These are phyloP conservation scores for Mucor lusitanicus DNA, from an alignment of 371 early-diverging fungal genomes.

Conservation along the genomic window DNA sequence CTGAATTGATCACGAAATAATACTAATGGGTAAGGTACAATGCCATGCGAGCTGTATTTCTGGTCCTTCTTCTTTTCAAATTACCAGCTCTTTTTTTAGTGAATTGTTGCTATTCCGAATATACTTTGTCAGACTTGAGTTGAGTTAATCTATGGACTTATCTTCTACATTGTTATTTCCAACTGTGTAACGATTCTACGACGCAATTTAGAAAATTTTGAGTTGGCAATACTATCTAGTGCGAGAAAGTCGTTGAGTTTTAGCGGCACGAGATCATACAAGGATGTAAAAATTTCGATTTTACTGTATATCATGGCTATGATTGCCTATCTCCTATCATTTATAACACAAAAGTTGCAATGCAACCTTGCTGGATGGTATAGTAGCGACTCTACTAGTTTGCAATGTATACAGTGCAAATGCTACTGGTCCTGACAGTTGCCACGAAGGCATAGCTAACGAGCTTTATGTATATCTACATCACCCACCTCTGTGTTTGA, in stretches of 20 bases:
- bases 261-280: neutral
- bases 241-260: neutral
- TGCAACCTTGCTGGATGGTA: too few relatives aligned
- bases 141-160: neutral
- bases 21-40: neutral
- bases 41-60: neutral
- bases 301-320: too few relatives aligned
- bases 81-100: too few relatives aligned
- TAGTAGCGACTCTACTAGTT: too few relatives aligned
- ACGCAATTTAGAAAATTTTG: neutral
- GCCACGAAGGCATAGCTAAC: too few relatives aligned
- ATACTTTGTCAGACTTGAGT: neutral
- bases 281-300: too few relatives aligned
- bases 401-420: neutral
- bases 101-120: neutral
- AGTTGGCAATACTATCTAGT: neutral
- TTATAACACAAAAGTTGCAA: neutral
- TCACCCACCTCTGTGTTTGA: too few relatives aligned
- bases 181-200: neutral
- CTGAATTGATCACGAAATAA: too few relatives aligned
- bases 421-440: neutral
- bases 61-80: too few relatives aligned
- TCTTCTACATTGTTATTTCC: neutral
- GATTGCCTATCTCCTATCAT: neutral
- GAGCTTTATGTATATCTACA: too few relatives aligned